Evolutionary conservation across 257 asterid species (phyloP).

Genomic region (Knoxia roxburghii): DNA sequence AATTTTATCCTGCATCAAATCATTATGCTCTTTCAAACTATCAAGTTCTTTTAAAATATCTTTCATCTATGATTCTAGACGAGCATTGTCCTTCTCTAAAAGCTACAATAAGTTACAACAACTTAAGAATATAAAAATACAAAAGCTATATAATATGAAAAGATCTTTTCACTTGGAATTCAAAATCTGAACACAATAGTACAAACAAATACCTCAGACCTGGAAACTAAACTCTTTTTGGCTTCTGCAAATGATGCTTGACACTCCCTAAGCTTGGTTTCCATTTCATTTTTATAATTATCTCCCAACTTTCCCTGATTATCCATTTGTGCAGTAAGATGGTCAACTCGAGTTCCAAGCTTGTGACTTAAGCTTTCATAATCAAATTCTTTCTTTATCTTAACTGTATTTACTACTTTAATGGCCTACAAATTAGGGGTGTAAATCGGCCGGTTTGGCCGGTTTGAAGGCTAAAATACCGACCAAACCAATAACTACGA

Average conservation of each 20-base stretch:
- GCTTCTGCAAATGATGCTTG: conserved; percentile 52
- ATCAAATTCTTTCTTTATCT: conserved; percentile 88
- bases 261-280: conserved; percentile 43
- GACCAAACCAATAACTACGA: no score
- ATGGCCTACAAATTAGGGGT: no score
- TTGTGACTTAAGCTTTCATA: conserved; percentile 82
- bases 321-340: conserved; percentile 67
- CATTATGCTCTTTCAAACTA: conserved; percentile 47
- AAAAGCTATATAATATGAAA: background rate
- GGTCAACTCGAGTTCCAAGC: conserved; percentile 72
- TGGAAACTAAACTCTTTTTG: conserved; percentile 51
- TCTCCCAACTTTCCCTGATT: conserved; percentile 63
- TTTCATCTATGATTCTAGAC: conserved; percentile 41
- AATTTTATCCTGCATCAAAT: conserved; percentile 44
- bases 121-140: background rate
- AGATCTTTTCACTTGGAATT: background rate
- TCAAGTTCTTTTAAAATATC: conserved; percentile 44
- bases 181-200: conserved; percentile 4
- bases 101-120: conserved; percentile 29
- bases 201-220: conserved; percentile 61
- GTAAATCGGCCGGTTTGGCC: no score
- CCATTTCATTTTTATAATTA: conserved; percentile 47
- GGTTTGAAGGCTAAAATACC: no score
- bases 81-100: conserved; percentile 57
- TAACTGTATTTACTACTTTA: conserved; percentile 72